A percentile compares a stretch with the other conserved stretches of the same genome.
phyloP scores from a whole-genome alignment of 495 filamentous ascomycete species.

The Extremus antarcticus region DNA sequence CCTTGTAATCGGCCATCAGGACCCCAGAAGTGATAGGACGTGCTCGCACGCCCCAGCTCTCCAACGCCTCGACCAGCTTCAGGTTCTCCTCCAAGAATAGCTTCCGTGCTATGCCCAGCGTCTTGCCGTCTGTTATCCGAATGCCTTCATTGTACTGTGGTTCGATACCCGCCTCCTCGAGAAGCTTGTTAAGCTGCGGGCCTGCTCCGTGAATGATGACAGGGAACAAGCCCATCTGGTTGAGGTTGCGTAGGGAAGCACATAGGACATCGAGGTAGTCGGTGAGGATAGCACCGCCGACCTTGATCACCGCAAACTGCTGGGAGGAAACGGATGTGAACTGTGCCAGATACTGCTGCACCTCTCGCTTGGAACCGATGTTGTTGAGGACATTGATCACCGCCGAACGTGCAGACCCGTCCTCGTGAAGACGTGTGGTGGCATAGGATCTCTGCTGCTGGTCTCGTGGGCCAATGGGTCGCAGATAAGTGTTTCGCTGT shows the following conservation, averaged over 20 bases:
- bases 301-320: constrained; percentile 98
- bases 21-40: constrained; percentile 88
- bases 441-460: constrained; percentile 2
- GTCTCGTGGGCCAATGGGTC: background rate
- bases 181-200: constrained; percentile 87
- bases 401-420: constrained; percentile 58
- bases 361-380: constrained; percentile 92
- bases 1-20: constrained; percentile 87
- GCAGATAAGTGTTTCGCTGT: background rate
- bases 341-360: constrained; percentile 95
- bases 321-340: constrained; percentile 96
- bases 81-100: constrained; percentile 94
- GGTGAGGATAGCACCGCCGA: constrained; percentile 92
- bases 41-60: constrained; percentile 82
- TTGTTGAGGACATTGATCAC: constrained; percentile 92
- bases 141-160: constrained; percentile 96
- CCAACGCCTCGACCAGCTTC: constrained; percentile 84
- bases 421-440: constrained; percentile 11
- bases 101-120: constrained; percentile 75
- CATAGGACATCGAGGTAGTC: constrained; percentile 87
- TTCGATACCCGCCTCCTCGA: constrained; percentile 76
- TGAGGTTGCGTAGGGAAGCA: constrained; percentile 78
- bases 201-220: constrained; percentile 96
- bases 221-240: constrained; percentile 90
- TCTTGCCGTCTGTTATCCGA: constrained; percentile 91